Percentiles rank a stretch among this genome's conserved stretches.
Evolutionary conservation across 176 grass and related monocot species (phyloP).

Genomic region (Oryza meyeriana): DNA sequence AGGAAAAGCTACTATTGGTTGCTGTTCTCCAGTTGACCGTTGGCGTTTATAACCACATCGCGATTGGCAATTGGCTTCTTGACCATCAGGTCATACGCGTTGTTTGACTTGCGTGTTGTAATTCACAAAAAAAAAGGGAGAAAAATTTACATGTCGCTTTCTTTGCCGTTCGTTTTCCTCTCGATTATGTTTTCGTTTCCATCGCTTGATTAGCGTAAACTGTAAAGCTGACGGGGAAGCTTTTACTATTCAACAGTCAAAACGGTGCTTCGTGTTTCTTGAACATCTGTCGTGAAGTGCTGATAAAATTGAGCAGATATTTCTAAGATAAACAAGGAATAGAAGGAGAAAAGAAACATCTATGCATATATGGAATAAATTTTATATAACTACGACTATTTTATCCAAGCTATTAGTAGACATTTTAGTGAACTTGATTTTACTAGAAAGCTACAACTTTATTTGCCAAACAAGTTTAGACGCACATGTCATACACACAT

Average conservation of each 20-base stretch:
- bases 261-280: not conserved
- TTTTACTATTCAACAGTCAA: not conserved
- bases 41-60: not conserved
- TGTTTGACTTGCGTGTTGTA: not conserved
- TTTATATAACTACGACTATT: too few species aligned
- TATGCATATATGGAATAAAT: too few species aligned
- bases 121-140: not conserved
- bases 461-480: too few species aligned
- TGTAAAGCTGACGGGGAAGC: not conserved
- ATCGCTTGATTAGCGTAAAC: not conserved
- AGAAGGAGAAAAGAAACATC: too few species aligned
- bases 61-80: not conserved
- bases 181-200: not conserved
- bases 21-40: conserved; percentile 28
- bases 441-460: too few species aligned
- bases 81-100: not conserved
- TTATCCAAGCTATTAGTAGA: too few species aligned
- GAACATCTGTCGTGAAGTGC: not conserved
- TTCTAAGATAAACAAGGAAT: not conserved
- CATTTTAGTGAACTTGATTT: too few species aligned
- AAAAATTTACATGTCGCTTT: not conserved
- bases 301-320: not conserved
- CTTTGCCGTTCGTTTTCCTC: not conserved
- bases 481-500: too few species aligned
- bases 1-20: not conserved